phyloP scores from a whole-genome alignment of 495 filamentous ascomycete genomes.

The Elasticomyces elasticus region DNA sequence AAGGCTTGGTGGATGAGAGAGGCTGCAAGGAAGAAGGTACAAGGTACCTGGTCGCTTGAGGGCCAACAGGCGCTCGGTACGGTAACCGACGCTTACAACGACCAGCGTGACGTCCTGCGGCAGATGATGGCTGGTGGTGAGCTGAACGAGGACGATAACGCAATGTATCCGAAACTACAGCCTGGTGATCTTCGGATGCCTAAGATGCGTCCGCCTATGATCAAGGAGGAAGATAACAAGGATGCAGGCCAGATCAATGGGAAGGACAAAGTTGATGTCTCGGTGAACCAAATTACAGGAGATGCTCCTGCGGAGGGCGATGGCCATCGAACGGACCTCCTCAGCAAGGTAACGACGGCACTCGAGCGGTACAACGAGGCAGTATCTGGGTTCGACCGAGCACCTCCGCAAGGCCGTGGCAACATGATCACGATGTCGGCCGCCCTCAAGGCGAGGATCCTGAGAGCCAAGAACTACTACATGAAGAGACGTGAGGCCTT shows the following conservation, averaged over 20 bases:
- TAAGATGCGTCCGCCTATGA: background rate
- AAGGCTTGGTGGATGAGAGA: background rate
- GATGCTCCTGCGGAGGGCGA: too few relatives aligned
- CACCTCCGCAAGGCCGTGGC: background rate
- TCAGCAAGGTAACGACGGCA: background rate
- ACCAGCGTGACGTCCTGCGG: background rate
- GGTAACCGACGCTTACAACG: background rate
- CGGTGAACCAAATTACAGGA: too few relatives aligned
- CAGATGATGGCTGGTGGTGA: background rate
- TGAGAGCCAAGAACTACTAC: constrained; percentile 1
- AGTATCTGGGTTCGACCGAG: background rate
- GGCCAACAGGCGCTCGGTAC: background rate
- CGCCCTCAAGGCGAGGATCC: background rate
- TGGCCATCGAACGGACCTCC: too few relatives aligned
- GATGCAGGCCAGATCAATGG: too few relatives aligned
- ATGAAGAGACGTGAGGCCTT: background rate
- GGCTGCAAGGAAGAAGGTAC: background rate
- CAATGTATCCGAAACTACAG: background rate
- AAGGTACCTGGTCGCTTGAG: constrained; percentile 4
- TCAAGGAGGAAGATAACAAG: background rate
- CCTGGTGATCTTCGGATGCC: background rate
- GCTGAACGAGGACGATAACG: background rate
- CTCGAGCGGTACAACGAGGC: background rate
- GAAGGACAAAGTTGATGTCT: background rate
- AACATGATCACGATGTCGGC: background rate